These are phyloP conservation scores for Metschnikowia similis DNA, from an alignment of 805 yeast genomes.

Conservation along the genomic window DNA sequence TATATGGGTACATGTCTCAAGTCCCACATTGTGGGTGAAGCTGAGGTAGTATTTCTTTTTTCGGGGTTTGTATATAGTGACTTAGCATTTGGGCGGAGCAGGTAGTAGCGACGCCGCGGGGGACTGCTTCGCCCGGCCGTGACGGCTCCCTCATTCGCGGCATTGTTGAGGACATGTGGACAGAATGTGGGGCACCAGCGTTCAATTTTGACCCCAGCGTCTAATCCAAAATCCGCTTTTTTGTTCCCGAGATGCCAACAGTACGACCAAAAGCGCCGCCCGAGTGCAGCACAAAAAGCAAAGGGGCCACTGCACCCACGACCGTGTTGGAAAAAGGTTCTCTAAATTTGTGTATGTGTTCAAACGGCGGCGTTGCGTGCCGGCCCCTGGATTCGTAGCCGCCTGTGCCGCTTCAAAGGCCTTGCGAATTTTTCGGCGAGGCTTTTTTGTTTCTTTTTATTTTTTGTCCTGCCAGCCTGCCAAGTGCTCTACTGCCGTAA, in stretches of 20 bases:
- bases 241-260: background rate
- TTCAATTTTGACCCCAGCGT: background rate
- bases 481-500: constrained; percentile 5
- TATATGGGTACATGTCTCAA: background rate
- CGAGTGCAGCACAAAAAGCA: no score
- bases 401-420: background rate
- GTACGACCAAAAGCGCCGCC: no score
- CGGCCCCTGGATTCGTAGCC: no score
- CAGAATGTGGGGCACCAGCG: constrained; percentile 1
- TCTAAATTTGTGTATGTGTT: no score
- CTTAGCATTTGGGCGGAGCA: constrained; percentile 3
- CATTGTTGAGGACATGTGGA: background rate
- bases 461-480: background rate
- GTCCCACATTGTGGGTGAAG: background rate
- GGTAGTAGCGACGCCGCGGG: constrained; percentile 3
- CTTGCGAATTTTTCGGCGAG: background rate
- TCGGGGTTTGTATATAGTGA: background rate
- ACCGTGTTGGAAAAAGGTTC: no score
- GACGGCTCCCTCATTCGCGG: constrained; percentile 1
- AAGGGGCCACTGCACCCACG: no score
- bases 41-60: background rate
- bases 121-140: background rate
- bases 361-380: no score
- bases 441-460: background rate
- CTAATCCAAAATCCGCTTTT: background rate